phyloP scores from a whole-genome alignment of 2,329 filamentous ascomycete species.

The Domatiomyces globalis region DNA sequence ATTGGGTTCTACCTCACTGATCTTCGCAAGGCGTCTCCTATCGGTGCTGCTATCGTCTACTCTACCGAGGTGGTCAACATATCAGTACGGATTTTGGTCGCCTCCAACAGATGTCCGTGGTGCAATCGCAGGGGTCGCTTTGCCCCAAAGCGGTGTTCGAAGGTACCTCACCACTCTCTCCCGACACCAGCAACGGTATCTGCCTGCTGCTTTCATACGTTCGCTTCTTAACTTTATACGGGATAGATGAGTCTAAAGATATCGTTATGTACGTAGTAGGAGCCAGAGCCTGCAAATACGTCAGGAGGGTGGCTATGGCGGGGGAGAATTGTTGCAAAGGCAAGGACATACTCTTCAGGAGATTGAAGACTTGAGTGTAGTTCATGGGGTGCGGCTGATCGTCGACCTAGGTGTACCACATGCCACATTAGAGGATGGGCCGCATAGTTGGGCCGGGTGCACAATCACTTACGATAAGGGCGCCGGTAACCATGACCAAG shows the following conservation, averaged over 20 bases:
- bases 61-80: background rate
- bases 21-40: background rate
- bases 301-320: background rate
- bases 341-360: slow-evolving; percentile 38
- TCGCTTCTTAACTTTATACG: slow-evolving; percentile 9
- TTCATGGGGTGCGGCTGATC: slow-evolving; percentile 76
- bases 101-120: background rate
- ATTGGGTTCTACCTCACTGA: background rate
- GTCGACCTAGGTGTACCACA: slow-evolving; percentile 49
- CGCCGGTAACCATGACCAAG: slow-evolving; percentile 76
- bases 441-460: background rate
- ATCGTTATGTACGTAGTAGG: slow-evolving; percentile 86
- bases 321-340: background rate
- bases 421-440: background rate
- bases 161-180: background rate
- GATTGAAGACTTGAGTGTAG: slow-evolving; percentile 82
- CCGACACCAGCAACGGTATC: background rate
- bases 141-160: background rate
- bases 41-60: background rate
- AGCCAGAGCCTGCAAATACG: slow-evolving; percentile 39
- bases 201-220: background rate
- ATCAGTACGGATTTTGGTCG: background rate
- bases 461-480: slow-evolving; percentile 65
- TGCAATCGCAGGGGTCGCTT: background rate
- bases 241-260: slow-evolving; percentile 77